These are phyloP conservation scores for Pythium biforme DNA, from an alignment of 352 stramenopile genomes.

Conservation along the genomic window DNA sequence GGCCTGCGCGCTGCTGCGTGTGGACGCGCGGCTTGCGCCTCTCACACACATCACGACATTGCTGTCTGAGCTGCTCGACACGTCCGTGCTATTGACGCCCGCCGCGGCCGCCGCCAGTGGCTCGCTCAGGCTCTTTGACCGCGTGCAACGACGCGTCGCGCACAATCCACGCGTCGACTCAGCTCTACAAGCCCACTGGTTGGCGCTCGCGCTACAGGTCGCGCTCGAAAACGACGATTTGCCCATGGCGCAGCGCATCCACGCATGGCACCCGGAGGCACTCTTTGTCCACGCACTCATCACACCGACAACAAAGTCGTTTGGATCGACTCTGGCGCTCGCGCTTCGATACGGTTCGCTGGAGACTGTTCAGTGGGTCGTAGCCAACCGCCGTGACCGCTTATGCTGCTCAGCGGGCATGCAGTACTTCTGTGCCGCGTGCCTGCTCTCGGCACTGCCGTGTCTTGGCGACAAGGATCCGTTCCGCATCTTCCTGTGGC, in stretches of 20 bases:
- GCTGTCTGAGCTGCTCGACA: neutral
- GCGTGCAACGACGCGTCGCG: neutral
- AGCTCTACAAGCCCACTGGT: neutral
- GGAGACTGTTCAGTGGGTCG: neutral
- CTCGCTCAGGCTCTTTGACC: conserved; percentile 11
- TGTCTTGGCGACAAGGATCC: conserved; percentile 1
- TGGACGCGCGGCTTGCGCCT: conserved; percentile 6
- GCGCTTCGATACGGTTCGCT: conserved; percentile 2
- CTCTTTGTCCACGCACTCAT: neutral
- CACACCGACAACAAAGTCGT: neutral
- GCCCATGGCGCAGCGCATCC: neutral
- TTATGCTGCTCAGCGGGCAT: neutral
- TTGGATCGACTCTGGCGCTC: neutral
- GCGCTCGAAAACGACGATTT: conserved; percentile 3
- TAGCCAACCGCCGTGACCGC: neutral
- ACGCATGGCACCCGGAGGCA: neutral
- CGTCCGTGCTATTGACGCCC: neutral
- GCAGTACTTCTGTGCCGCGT: neutral
- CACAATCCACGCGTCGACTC: neutral
- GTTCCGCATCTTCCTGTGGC: conserved; percentile 5
- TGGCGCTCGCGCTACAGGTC: neutral
- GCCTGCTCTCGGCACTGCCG: conserved; percentile 1
- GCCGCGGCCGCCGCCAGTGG: neutral
- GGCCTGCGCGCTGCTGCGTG: neutral
- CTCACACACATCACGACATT: conserved; percentile 7